phyloP scores from a whole-genome alignment of 805 yeast species.

The Candida xiaguanensis region DNA sequence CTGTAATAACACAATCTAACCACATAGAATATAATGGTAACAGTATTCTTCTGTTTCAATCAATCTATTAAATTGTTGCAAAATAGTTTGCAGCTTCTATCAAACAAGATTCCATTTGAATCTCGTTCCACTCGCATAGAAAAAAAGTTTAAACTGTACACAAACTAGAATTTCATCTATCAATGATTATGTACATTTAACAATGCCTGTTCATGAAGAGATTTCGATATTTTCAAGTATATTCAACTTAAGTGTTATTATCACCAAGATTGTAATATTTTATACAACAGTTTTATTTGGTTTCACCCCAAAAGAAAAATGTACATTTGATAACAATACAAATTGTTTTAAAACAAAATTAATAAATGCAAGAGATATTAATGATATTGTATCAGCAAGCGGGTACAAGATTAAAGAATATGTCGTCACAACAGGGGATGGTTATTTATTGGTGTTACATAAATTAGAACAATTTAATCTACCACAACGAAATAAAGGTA shows the following conservation, averaged over 20 bases:
- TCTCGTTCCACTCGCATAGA: no score
- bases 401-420: constrained; percentile 27
- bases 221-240: constrained; percentile 6
- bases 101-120: no score
- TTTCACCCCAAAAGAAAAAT: background rate
- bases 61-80: no score
- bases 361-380: constrained; percentile 14
- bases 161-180: background rate
- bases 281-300: constrained; percentile 5
- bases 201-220: constrained; percentile 9
- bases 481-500: constrained; percentile 6
- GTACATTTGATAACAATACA: background rate
- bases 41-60: no score
- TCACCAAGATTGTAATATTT: constrained; percentile 4
- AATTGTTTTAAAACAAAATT: constrained; percentile 5
- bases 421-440: constrained; percentile 27
- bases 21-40: no score
- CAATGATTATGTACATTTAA: background rate
- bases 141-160: background rate
- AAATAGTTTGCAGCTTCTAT: no score
- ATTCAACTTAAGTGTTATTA: constrained; percentile 5
- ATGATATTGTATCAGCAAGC: constrained; percentile 19
- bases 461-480: constrained; percentile 18
- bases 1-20: no score
- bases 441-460: constrained; percentile 25